Percentiles rank a stretch among this genome's conserved stretches.
Evolutionary conservation across 2,329 filamentous ascomycete species (phyloP).

Genomic region (Aspergillus costaricaensis): DNA sequence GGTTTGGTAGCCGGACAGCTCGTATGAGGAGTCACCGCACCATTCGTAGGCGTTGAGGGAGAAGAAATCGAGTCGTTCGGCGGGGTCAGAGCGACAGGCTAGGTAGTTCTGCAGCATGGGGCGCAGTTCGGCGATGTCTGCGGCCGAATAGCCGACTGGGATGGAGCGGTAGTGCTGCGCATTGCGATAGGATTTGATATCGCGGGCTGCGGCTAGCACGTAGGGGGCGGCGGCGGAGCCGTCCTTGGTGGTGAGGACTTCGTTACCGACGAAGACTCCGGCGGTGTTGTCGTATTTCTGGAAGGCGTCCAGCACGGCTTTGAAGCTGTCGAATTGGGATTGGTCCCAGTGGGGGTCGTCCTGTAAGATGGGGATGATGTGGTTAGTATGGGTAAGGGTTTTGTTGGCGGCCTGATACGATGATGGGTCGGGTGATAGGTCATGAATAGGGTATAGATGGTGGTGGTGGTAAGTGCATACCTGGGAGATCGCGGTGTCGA

Average conservation of each 20-base stretch:
- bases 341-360: constrained; percentile 69
- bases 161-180: constrained; percentile 76
- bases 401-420: not conserved
- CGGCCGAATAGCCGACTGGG: constrained; percentile 83
- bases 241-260: constrained; percentile 62
- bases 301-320: constrained; percentile 75
- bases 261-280: constrained; percentile 86
- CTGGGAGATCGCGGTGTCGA: constrained; percentile 47
- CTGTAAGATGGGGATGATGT: constrained; percentile 36
- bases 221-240: constrained; percentile 71
- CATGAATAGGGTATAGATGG: constrained; percentile 18
- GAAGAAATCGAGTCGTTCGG: constrained; percentile 78
- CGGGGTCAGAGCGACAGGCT: constrained; percentile 69
- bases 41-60: constrained; percentile 83
- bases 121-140: constrained; percentile 72
- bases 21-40: constrained; percentile 63
- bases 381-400: not conserved
- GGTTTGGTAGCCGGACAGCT: constrained; percentile 67
- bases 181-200: constrained; percentile 80
- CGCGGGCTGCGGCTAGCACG: constrained; percentile 77
- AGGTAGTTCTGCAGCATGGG: constrained; percentile 73
- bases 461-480: constrained; percentile 21
- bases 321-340: constrained; percentile 68
- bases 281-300: constrained; percentile 76
- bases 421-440: not conserved